Percentiles rank a stretch among this genome's conserved stretches.
phyloP scores from a whole-genome alignment of 768 basidiomycete genomes.

The Kwoniella sp. region DNA sequence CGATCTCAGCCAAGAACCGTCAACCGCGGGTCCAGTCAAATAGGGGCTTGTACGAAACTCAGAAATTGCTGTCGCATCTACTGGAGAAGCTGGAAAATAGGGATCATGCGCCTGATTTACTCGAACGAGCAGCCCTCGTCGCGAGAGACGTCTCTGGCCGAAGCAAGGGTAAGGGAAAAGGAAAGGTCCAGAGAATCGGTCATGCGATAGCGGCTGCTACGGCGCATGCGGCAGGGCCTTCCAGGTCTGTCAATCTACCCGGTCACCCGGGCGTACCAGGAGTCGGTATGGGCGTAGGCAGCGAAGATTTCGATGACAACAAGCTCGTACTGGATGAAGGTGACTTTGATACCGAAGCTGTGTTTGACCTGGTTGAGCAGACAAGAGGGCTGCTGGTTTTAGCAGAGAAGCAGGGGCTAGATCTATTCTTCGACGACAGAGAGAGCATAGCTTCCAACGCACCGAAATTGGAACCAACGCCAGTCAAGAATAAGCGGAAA shows the following conservation, averaged over 20 bases:
- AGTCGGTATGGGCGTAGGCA: constrained; percentile 15
- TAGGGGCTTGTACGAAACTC: constrained; percentile 62
- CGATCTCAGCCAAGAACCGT: constrained; percentile 25
- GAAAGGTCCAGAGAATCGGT: constrained; percentile 35
- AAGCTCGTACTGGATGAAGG: constrained; percentile 18
- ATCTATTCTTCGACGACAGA: constrained; percentile 22
- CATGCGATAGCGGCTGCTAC: constrained; percentile 37
- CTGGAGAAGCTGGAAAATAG: constrained; percentile 67
- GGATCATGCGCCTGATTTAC: constrained; percentile 41
- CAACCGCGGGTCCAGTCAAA: constrained; percentile 8
- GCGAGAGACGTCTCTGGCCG: constrained; percentile 60
- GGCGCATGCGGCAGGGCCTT: constrained; percentile 15
- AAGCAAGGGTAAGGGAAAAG: constrained; percentile 46
- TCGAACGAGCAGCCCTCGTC: constrained; percentile 58
- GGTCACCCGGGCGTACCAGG: constrained; percentile 9
- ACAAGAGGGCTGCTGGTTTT: constrained; percentile 34
- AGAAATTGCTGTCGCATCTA: constrained; percentile 70
- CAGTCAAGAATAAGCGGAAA: constrained; percentile 26
- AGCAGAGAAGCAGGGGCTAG: constrained; percentile 38
- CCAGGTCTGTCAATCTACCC: constrained; percentile 14
- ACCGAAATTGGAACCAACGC: constrained; percentile 7
- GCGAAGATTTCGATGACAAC: constrained; percentile 34
- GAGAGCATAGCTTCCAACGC: neutral
- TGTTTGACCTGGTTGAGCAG: constrained; percentile 41
- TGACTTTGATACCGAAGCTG: constrained; percentile 35